A percentile compares a stretch with the other conserved stretches of the same genome.
These are phyloP conservation scores for Pythium rishiriense DNA, from an alignment of 352 stramenopile species.

Conservation along the genomic window DNA sequence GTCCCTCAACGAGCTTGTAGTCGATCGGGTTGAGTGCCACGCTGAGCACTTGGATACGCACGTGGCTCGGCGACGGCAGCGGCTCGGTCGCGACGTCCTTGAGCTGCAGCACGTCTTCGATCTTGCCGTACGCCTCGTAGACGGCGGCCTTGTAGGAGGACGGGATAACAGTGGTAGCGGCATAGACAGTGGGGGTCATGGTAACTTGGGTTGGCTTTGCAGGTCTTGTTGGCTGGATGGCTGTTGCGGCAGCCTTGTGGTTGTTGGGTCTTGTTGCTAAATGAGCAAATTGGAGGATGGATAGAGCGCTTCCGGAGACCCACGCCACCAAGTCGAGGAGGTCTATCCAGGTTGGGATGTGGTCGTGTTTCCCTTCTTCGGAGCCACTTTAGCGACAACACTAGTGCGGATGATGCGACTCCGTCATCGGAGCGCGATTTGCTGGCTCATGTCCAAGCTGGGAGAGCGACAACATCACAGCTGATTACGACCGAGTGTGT, in stretches of 20 bases:
- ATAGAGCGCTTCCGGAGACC: background rate
- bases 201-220: background rate
- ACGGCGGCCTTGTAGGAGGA: constrained; percentile 15
- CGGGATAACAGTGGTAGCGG: background rate
- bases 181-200: too few species aligned
- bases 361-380: too few species aligned
- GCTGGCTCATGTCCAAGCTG: background rate
- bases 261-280: too few species aligned
- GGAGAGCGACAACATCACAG: background rate
- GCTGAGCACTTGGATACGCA: too few species aligned
- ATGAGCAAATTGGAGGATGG: too few species aligned
- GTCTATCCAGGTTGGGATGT: too few species aligned
- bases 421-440: background rate
- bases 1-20: too few species aligned
- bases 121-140: constrained; percentile 14
- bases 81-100: constrained; percentile 7
- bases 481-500: background rate
- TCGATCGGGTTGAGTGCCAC: too few species aligned
- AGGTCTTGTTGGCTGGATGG: too few species aligned
- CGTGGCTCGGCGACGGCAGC: constrained; percentile 1
- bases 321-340: too few species aligned
- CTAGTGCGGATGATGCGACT: background rate
- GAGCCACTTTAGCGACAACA: too few species aligned
- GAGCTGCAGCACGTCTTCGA: constrained; percentile 17
- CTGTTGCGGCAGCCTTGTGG: too few species aligned